Evolutionary conservation across 2,329 filamentous ascomycete genomes (phyloP), one percentile per base, ranked within the genome.

Genomic region (Cladosporium sp.): DNA sequence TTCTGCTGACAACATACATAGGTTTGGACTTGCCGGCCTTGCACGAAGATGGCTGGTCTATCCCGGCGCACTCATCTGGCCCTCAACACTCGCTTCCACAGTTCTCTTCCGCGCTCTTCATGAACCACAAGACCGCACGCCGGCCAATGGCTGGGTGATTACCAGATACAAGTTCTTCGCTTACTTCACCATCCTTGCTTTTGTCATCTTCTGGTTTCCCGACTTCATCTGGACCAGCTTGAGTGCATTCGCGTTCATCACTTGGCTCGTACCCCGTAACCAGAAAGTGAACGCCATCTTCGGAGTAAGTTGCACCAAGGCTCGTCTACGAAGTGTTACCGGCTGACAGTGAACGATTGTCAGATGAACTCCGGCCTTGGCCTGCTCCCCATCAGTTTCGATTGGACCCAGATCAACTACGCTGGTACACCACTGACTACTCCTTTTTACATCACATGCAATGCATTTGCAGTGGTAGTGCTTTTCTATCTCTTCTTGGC

Each of bases 331-430:
- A 43, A 43, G 7, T 43, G 36, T 2, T 43, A 2, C 21, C 18
- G 11, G 36, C 36, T 43, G 18, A 43, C 36, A 43, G 18, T 21
- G 18, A 43, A 11, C 14, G 39, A 43, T 3, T 11, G n/a, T 2
- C 8, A 43, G 39, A 43, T 43, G 39, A 43, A 43, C 18, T 43
- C 39, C 93, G 69, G 75, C 86, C 32, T 96, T 93, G 78, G 95
- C 95, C 78, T 96, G 95, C 76, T 80, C 96, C 2, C 92, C 92
- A 90, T 96, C 73, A 96, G 92, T 0, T 94, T 96, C 71, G 92
- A 96, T 79, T 96, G 92, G 92, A 91, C 91, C 0, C 92, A 96
- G 51, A 89, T 96, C 69, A 72, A 70, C 49, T 91, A 91, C 0
- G 87, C 93, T 73, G 91, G 91, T 26, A 95, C 91, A 3, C 92